Evolutionary conservation across 805 yeast species (phyloP).

Genomic region (Suhomyces xylopsoci): DNA sequence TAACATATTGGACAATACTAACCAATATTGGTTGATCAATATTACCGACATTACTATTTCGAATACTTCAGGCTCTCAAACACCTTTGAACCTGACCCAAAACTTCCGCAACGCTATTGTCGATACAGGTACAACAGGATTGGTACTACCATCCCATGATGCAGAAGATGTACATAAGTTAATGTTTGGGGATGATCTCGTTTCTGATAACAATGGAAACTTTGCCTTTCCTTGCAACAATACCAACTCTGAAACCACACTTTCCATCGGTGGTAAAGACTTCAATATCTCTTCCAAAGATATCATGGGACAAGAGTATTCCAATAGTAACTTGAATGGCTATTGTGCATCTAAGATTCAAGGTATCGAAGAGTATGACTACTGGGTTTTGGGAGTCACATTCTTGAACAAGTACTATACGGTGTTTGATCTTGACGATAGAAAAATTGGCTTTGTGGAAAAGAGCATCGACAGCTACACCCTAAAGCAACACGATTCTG

Average conservation of each 20-base stretch:
- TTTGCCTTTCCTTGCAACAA: conserved; percentile 60
- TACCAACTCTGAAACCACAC: conserved; percentile 23
- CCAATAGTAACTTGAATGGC: conserved; percentile 35
- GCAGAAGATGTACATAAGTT: conserved; percentile 47
- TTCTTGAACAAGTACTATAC: conserved; percentile 55
- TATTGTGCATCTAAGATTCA: conserved; percentile 65
- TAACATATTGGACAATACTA: conserved; percentile 27
- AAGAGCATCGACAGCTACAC: not conserved
- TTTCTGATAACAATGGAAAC: conserved; percentile 56
- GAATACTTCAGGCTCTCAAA: conserved; percentile 13
- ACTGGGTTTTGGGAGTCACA: conserved; percentile 65
- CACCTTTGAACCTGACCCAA: not conserved
- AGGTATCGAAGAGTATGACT: conserved; percentile 41
- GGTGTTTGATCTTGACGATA: conserved; percentile 53
- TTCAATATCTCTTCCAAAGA: conserved; percentile 44
- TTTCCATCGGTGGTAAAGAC: conserved; percentile 43
- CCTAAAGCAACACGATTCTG: not conserved
- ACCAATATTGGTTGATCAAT: conserved; percentile 52
- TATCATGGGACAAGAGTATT: conserved; percentile 50
- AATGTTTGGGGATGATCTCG: conserved; percentile 45
- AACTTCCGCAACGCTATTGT: conserved; percentile 45
- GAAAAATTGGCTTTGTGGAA: conserved; percentile 48
- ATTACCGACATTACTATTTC: conserved; percentile 35
- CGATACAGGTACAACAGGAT: conserved; percentile 67
- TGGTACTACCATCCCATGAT: conserved; percentile 53